Conservation (phyloP, 2,329 filamentous ascomycete species). For the Fusarium solani-melongenae region DNA sequence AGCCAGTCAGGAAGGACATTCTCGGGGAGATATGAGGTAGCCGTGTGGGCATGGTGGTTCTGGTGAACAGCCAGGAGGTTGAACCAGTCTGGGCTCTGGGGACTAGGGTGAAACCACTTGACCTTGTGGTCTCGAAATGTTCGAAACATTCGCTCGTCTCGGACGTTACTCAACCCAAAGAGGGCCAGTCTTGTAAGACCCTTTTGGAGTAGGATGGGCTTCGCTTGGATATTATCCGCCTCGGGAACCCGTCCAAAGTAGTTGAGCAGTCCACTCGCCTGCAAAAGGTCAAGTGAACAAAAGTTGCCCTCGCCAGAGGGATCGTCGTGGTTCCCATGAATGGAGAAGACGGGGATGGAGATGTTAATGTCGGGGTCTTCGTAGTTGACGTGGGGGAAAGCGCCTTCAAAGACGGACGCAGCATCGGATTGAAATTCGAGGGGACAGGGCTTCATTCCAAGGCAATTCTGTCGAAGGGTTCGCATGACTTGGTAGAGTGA, state of each 20-base stretch:
- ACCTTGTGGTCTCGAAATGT: conserved; percentile 95
- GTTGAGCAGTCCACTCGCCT: conserved; percentile 91
- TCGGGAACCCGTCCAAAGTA: conserved; percentile 95
- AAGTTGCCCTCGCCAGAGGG: conserved; percentile 95
- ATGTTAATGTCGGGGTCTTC: conserved; percentile 98
- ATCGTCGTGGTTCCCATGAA: conserved; percentile 98
- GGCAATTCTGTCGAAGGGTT: conserved; percentile 90
- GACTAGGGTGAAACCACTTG: conserved; percentile 87
- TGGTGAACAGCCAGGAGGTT: conserved; percentile 96
- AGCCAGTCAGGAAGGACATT: conserved; percentile 92
- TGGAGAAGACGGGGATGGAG: conserved; percentile 96
- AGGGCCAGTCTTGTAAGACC: conserved; percentile 91
- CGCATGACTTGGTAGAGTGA: conserved; percentile 98
- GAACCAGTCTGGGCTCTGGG: conserved; percentile 91
- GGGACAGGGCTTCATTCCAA: conserved; percentile 95
- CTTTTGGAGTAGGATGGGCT: conserved; percentile 93
- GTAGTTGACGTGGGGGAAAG: conserved; percentile 96
- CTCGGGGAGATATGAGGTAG: conserved; percentile 94
- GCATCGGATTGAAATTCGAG: conserved; percentile 95
- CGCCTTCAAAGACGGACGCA: conserved; percentile 87
- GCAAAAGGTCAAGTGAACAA: conserved; percentile 89
- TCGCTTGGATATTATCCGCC: conserved; percentile 94
- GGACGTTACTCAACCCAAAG: conserved; percentile 94
- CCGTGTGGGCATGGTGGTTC: conserved; percentile 91
- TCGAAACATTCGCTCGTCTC: conserved; percentile 92